A percentile compares a stretch with the other conserved stretches of the same genome.
Conservation (phyloP, 805 yeast species). For the baker's yeast (Saccharomyces cerevisiae) region DNA sequence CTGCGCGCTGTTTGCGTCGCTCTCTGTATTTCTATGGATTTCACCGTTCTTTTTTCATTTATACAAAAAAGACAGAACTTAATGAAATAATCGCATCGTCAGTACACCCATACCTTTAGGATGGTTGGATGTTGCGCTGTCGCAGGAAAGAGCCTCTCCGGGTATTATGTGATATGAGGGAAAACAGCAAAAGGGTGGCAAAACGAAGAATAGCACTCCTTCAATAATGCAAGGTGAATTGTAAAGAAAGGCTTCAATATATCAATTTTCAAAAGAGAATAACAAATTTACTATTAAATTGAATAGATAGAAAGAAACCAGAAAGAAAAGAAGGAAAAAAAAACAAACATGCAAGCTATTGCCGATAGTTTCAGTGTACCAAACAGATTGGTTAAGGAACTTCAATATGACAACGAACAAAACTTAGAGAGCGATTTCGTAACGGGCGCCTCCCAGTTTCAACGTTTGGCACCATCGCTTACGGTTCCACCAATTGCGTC, state of each 20-base stretch:
- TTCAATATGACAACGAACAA: constrained; percentile 28
- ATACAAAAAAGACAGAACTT: no score
- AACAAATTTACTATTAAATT: neutral
- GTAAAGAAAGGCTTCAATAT: neutral
- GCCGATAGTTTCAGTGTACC: constrained; percentile 23
- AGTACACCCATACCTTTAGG: neutral
- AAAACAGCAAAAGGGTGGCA: constrained; percentile 5
- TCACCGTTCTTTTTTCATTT: no score
- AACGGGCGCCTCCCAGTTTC: constrained; percentile 24
- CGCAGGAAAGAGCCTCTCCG: neutral
- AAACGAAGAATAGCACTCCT: neutral
- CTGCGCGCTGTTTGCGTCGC: neutral
- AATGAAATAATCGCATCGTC: no score
- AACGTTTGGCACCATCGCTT: constrained; percentile 47
- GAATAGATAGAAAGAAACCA: neutral
- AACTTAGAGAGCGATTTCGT: constrained; percentile 30
- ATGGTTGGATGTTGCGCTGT: neutral
- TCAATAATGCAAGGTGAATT: neutral
- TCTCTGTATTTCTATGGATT: neutral
- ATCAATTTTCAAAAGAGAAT: neutral
- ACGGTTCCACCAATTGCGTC: constrained; percentile 75
- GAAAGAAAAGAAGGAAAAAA: neutral
- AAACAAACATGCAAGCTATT: constrained; percentile 26
- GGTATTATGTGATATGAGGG: neutral
- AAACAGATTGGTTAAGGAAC: constrained; percentile 20